Evolutionary conservation across 1,139 yeast species (phyloP).

Genomic region (Yamadazyma jaroonii): DNA sequence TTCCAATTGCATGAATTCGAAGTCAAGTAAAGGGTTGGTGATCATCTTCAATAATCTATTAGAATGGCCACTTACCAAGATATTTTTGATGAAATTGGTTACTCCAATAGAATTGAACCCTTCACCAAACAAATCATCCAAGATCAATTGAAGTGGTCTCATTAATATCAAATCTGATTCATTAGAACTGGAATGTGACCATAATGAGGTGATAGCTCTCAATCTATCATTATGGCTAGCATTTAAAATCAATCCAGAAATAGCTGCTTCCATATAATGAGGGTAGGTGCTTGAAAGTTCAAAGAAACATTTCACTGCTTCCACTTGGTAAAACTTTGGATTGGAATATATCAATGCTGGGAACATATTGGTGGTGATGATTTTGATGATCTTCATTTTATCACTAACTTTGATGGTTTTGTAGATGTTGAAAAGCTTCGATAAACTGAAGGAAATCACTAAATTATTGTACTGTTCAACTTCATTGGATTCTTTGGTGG

Average conservation of each 20-base stretch:
- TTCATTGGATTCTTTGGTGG: slow-evolving; percentile 11
- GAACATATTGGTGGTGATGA: slow-evolving; percentile 45
- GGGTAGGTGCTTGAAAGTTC: slow-evolving; percentile 29
- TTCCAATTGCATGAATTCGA: slow-evolving; percentile 28
- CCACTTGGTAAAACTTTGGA: slow-evolving; percentile 56
- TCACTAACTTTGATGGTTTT: slow-evolving; percentile 22
- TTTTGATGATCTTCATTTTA: slow-evolving; percentile 20
- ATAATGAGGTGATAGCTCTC: slow-evolving; percentile 51
- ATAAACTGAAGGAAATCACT: slow-evolving; percentile 42
- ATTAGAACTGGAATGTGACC: slow-evolving; percentile 54
- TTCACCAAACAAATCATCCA: slow-evolving; percentile 57
- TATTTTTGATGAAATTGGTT: slow-evolving; percentile 54
- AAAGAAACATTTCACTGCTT: slow-evolving; percentile 53
- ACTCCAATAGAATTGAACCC: slow-evolving; percentile 45
- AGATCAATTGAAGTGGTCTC: slow-evolving; percentile 64
- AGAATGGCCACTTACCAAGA: slow-evolving; percentile 52
- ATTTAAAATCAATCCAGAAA: slow-evolving; percentile 45
- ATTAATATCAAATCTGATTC: slow-evolving; percentile 49
- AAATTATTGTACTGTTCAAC: slow-evolving; percentile 16
- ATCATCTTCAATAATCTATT: slow-evolving; percentile 59
- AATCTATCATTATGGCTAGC: slow-evolving; percentile 38
- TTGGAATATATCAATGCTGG: slow-evolving; percentile 39
- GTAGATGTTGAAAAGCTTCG: slow-evolving; percentile 40
- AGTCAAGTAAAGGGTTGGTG: slow-evolving; percentile 47
- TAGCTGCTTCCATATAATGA: slow-evolving; percentile 57